phyloP scores from a whole-genome alignment of 2,329 filamentous ascomycete species.

The Fusarium veterinarium region DNA sequence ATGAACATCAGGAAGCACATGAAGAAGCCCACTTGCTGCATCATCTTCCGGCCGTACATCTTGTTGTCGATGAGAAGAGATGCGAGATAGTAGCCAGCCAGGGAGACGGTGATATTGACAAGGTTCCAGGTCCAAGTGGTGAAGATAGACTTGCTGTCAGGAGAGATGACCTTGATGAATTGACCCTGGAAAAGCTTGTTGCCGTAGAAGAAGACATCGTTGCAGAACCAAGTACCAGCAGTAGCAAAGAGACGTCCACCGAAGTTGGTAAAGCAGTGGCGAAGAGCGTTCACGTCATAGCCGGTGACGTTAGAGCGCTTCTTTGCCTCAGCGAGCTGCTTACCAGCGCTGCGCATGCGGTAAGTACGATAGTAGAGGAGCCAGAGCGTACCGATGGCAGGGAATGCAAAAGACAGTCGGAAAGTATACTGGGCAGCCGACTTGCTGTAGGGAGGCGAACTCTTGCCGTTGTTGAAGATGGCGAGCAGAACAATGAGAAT shows the following conservation, averaged over 20 bases:
- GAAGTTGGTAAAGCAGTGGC: slow-evolving; percentile 83
- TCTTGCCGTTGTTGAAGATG: slow-evolving; percentile 84
- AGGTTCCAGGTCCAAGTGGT: slow-evolving; percentile 92
- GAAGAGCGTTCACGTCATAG: slow-evolving; percentile 88
- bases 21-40: slow-evolving; percentile 95
- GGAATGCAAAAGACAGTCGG: slow-evolving; percentile 91
- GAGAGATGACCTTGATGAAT: slow-evolving; percentile 86
- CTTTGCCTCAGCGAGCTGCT: slow-evolving; percentile 85
- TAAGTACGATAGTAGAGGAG: slow-evolving; percentile 95
- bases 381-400: slow-evolving; percentile 91
- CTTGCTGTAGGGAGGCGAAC: slow-evolving; percentile 80
- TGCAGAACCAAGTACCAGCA: slow-evolving; percentile 91
- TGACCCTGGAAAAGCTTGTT: slow-evolving; percentile 97
- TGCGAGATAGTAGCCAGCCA: slow-evolving; percentile 90
- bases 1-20: slow-evolving; percentile 95
- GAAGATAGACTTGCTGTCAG: slow-evolving; percentile 78
- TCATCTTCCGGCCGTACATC: slow-evolving; percentile 93
- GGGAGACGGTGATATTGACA: slow-evolving; percentile 87
- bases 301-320: slow-evolving; percentile 88
- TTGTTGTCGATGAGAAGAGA: slow-evolving; percentile 95
- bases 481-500: slow-evolving; percentile 87
- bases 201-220: slow-evolving; percentile 99
- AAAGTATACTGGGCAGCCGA: slow-evolving; percentile 89
- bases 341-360: slow-evolving; percentile 91
- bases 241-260: slow-evolving; percentile 88